phyloP scores from a whole-genome alignment of 1,284 basidiomycete genomes.

The Hemileia vastatrix region DNA sequence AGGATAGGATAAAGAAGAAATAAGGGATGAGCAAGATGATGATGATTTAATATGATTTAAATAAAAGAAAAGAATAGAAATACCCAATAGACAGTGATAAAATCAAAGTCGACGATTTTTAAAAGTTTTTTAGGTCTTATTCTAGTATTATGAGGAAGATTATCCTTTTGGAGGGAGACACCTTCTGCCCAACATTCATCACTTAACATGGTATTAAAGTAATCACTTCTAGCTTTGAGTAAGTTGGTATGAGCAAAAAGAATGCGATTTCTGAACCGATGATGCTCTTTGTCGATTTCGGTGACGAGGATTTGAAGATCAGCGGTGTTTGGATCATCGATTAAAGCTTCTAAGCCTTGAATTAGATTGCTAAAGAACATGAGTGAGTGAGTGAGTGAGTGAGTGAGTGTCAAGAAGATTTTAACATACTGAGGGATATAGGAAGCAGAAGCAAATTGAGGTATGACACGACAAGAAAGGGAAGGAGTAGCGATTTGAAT shows the following conservation, averaged over 20 bases:
- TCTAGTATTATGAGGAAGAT: slow-evolving; percentile 48
- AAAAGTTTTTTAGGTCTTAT: slow-evolving; percentile 54
- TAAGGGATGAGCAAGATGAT: slow-evolving; percentile 6
- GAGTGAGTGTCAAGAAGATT: slow-evolving; percentile 45
- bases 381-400: slow-evolving; percentile 26
- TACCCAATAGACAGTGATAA: slow-evolving; percentile 70
- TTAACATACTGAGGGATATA: slow-evolving; percentile 58
- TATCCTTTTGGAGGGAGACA: slow-evolving; percentile 26
- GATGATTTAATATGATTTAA: slow-evolving; percentile 45
- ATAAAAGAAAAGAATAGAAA: slow-evolving; percentile 71
- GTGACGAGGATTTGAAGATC: slow-evolving; percentile 61
- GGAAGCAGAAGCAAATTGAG: slow-evolving; percentile 57
- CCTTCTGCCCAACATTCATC: slow-evolving; percentile 59
- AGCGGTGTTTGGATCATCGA: slow-evolving; percentile 46
- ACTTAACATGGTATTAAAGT: slow-evolving; percentile 66
- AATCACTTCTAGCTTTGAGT: slow-evolving; percentile 61
- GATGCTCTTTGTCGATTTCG: slow-evolving; percentile 48
- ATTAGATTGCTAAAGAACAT: slow-evolving; percentile 18
- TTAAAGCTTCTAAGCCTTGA: slow-evolving; percentile 37
- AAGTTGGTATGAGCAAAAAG: slow-evolving; percentile 74
- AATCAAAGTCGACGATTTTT: slow-evolving; percentile 69
- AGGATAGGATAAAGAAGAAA: not conserved
- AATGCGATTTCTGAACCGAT: slow-evolving; percentile 53
- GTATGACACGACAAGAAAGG: slow-evolving; percentile 57
- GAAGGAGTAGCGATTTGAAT: slow-evolving; percentile 60